A percentile compares a stretch with the other conserved stretches of the same genome.
Conservation (phyloP, 2,329 filamentous ascomycete genomes). For the Penicillium sp. region DNA sequence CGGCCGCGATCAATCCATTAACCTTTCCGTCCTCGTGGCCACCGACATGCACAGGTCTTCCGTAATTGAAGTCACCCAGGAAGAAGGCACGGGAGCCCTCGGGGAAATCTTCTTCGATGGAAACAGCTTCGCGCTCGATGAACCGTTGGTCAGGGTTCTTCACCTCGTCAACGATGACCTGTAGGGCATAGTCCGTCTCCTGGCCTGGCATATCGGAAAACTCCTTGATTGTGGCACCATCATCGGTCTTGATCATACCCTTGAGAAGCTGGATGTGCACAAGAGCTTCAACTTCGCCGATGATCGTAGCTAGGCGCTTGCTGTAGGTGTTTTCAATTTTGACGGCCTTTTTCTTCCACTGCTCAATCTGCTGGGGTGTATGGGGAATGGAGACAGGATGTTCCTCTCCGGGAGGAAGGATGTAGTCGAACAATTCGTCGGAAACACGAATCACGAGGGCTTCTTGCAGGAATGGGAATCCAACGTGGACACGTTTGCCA, state of each 20-base stretch:
- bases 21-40: constrained; percentile 74
- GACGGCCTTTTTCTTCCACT: constrained; percentile 81
- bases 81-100: constrained; percentile 83
- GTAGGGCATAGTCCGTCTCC: constrained; percentile 87
- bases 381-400: constrained; percentile 71
- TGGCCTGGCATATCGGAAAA: constrained; percentile 83
- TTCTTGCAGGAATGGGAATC: constrained; percentile 94
- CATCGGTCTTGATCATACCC: constrained; percentile 84
- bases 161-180: constrained; percentile 86
- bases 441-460: constrained; percentile 86
- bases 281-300: constrained; percentile 82
- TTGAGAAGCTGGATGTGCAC: constrained; percentile 93
- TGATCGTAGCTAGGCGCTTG: constrained; percentile 84
- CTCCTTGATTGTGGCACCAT: constrained; percentile 88
- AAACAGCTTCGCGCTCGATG: constrained; percentile 82
- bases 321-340: constrained; percentile 85
- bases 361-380: constrained; percentile 71
- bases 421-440: constrained; percentile 90
- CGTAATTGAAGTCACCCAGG: constrained; percentile 89
- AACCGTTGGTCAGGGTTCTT: constrained; percentile 90
- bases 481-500: constrained; percentile 83
- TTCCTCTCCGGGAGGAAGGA: constrained; percentile 64
- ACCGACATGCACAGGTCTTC: constrained; percentile 80
- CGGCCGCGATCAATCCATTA: constrained; percentile 73
- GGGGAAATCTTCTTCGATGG: constrained; percentile 90